Conservation (phyloP, 345 rosid species). For the Euphorbia pulcherrima region DNA sequence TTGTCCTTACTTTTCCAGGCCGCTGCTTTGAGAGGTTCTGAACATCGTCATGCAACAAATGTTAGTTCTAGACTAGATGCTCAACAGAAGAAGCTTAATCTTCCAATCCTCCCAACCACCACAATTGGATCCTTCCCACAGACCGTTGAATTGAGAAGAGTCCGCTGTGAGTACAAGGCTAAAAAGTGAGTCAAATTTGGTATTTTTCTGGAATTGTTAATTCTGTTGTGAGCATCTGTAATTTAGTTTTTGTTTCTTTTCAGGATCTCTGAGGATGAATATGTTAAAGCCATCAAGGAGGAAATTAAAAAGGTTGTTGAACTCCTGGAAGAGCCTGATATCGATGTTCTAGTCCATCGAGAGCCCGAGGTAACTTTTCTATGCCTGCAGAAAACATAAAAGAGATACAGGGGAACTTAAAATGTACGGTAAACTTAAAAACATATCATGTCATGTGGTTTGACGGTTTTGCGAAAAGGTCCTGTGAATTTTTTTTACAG, state of each 20-base stretch:
- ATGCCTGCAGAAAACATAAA: too few species aligned
- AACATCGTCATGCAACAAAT: slow-evolving; percentile 84
- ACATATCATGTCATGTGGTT: too few species aligned
- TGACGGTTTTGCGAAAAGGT: too few species aligned
- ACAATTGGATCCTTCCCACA: slow-evolving; percentile 98
- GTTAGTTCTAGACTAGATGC: slow-evolving; percentile 86
- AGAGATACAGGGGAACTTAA: too few species aligned
- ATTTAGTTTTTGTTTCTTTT: not conserved
- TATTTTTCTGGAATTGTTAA: not conserved
- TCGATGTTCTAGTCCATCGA: slow-evolving; percentile 95
- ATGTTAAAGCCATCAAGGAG: slow-evolving; percentile 82
- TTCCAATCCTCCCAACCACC: slow-evolving; percentile 92
- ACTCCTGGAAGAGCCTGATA: slow-evolving; percentile 85
- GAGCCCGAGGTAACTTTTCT: slow-evolving; percentile 79
- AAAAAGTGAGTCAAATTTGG: slow-evolving; percentile 58
- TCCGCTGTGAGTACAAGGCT: slow-evolving; percentile 98
- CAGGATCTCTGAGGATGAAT: slow-evolving; percentile 93
- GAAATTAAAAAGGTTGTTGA: slow-evolving; percentile 89
- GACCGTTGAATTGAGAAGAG: slow-evolving; percentile 86
- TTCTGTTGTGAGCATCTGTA: not conserved
- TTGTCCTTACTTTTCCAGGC: slow-evolving; percentile 51
- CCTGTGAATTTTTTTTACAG: too few species aligned
- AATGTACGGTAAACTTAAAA: too few species aligned
- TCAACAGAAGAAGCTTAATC: slow-evolving; percentile 95
- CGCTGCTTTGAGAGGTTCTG: slow-evolving; percentile 87